Evolutionary conservation across 768 basidiomycete genomes (phyloP).

Genomic region (Mycena galopus): DNA sequence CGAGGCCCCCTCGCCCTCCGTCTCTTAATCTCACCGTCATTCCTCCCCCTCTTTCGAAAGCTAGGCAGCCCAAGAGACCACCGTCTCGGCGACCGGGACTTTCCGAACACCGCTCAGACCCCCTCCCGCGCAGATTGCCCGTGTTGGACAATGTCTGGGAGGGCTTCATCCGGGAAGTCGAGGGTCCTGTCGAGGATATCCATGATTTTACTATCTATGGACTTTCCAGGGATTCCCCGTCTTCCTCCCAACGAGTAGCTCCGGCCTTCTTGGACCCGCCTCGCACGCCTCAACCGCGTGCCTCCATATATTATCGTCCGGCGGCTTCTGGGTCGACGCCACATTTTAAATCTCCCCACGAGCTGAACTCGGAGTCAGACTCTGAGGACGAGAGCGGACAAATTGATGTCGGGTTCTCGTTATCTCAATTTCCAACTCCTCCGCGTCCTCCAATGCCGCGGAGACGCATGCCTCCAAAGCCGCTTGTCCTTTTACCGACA

Average conservation of each 20-base stretch:
- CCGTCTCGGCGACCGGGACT: constrained; percentile 14
- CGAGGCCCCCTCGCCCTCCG: constrained; percentile 48
- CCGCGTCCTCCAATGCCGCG: constrained; percentile 55
- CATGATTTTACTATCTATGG: background rate
- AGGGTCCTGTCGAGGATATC: constrained; percentile 25
- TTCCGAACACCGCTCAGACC: constrained; percentile 16
- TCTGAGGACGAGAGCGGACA: constrained; percentile 29
- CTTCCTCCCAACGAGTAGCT: background rate
- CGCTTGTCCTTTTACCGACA: constrained; percentile 52
- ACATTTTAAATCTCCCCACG: constrained; percentile 2
- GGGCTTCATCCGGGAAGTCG: constrained; percentile 43
- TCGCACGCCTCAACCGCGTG: background rate
- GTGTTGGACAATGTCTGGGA: constrained; percentile 48
- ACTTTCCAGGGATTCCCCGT: background rate
- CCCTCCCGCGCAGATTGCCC: constrained; percentile 21
- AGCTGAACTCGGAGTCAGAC: constrained; percentile 34
- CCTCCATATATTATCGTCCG: constrained; percentile 20
- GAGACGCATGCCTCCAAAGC: constrained; percentile 52
- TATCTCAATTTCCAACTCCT: constrained; percentile 55
- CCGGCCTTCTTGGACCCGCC: constrained; percentile 9
- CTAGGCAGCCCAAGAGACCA: background rate
- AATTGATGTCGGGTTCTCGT: constrained; percentile 30
- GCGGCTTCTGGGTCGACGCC: constrained; percentile 26
- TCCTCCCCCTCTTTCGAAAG: background rate
- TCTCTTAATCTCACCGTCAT: constrained; percentile 38